Evolutionary conservation across 192 early-diverging fungal genomes (phyloP).

Genomic region (Phlyctochytrium bullatum): DNA sequence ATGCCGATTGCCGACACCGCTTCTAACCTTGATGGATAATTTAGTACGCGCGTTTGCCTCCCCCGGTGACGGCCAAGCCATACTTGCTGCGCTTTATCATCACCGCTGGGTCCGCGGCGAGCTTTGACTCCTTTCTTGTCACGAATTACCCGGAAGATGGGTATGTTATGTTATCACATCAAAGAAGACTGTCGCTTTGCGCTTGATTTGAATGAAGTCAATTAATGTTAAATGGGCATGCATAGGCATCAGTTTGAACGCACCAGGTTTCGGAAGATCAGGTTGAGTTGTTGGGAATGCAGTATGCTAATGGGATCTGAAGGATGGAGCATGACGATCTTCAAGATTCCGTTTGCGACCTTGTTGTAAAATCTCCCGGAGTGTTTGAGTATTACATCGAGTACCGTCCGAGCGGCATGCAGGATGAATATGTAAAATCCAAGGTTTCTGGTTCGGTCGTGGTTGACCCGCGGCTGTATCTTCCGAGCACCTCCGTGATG

Average conservation of each 20-base stretch:
- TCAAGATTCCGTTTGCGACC: slow-evolving; percentile 66
- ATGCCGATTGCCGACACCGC: neutral
- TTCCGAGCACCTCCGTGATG: slow-evolving; percentile 34
- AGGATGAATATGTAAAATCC: slow-evolving; percentile 8
- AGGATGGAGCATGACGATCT: slow-evolving; percentile 42
- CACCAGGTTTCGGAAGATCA: slow-evolving; percentile 1
- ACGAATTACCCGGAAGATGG: slow-evolving; percentile 86
- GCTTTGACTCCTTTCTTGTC: slow-evolving; percentile 66
- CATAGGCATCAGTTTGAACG: slow-evolving; percentile 5
- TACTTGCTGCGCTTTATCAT: slow-evolving; percentile 79
- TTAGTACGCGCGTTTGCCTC: slow-evolving; percentile 78
- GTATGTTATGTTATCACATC: slow-evolving; percentile 38
- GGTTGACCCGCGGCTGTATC: slow-evolving; percentile 80
- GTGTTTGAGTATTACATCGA: slow-evolving; percentile 87
- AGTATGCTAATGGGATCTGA: neutral
- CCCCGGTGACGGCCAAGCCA: slow-evolving; percentile 49
- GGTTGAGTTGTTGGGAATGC: neutral
- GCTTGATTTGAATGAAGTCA: slow-evolving; percentile 9
- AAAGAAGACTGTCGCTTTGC: neutral
- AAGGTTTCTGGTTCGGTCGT: slow-evolving; percentile 68
- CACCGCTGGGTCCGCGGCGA: slow-evolving; percentile 71
- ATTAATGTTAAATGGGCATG: slow-evolving; percentile 11
- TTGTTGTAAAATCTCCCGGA: slow-evolving; percentile 65
- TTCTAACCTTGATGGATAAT: slow-evolving; percentile 7
- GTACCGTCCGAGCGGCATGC: slow-evolving; percentile 34